Conservation (phyloP, 805 yeast species). For the Ogataea degrootiae region DNA sequence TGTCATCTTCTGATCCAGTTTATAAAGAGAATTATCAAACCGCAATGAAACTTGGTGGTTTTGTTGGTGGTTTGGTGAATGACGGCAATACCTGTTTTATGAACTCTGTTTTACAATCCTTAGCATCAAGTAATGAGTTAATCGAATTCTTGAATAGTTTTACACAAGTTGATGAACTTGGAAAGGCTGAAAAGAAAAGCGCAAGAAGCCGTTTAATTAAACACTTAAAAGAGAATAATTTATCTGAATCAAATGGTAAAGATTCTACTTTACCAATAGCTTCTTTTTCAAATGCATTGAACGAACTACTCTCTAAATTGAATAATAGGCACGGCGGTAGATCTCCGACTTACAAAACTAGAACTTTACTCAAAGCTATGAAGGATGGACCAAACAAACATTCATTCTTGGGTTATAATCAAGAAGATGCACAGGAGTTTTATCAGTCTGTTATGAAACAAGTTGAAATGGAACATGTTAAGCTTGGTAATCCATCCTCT, state of each 20-base stretch:
- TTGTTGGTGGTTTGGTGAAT: conserved; percentile 79
- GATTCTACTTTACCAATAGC: conserved; percentile 3
- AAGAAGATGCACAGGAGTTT: conserved; percentile 96
- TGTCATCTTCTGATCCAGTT: conserved; percentile 14
- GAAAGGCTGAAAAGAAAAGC: too few relatives aligned
- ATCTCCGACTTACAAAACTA: conserved; percentile 60
- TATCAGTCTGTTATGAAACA: conserved; percentile 73
- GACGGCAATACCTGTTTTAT: conserved; percentile 94
- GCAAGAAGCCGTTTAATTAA: too few relatives aligned
- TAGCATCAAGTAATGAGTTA: conserved; percentile 69
- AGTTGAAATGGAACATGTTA: conserved; percentile 53
- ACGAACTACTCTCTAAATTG: conserved; percentile 46
- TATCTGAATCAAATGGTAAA: conserved; percentile 12
- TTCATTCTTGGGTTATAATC: conserved; percentile 79
- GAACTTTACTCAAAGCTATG: conserved; percentile 58
- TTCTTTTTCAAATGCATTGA: conserved; percentile 50
- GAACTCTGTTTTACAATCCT: conserved; percentile 82
- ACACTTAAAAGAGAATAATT: too few relatives aligned
- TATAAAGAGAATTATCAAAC: conserved; percentile 15
- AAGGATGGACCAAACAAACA: conserved; percentile 74
- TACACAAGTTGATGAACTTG: conserved; percentile 10
- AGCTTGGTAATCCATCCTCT: conserved; percentile 18
- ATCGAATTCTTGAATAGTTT: conserved; percentile 48
- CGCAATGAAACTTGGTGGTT: conserved; percentile 63
- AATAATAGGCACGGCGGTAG: conserved; percentile 50